Conservation (phyloP, 352 stramenopile genomes). For the Phytophthora idaei region DNA sequence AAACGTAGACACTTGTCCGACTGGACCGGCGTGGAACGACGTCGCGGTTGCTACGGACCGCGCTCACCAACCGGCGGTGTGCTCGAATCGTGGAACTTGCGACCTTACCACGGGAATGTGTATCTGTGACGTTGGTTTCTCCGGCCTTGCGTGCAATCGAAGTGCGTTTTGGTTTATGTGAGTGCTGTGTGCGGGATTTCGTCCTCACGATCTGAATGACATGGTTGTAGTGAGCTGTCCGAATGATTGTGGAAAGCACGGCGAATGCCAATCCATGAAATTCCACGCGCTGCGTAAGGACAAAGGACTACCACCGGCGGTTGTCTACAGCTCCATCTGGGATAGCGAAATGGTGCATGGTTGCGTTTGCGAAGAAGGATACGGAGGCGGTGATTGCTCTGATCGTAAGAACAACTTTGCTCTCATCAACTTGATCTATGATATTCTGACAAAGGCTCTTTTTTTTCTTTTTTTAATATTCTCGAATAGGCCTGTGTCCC, state of each 20-base stretch:
- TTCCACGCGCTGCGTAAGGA: slow-evolving; percentile 69
- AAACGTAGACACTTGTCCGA: slow-evolving; percentile 54
- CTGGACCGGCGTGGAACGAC: slow-evolving; percentile 63
- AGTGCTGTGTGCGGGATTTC: neutral
- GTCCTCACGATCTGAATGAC: neutral
- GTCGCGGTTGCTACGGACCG: slow-evolving; percentile 55
- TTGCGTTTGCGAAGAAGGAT: slow-evolving; percentile 88
- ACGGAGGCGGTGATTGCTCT: slow-evolving; percentile 87
- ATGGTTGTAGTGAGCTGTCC: slow-evolving; percentile 61
- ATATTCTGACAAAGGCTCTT: slow-evolving; percentile 1
- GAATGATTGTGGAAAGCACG: slow-evolving; percentile 63
- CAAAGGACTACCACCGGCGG: slow-evolving; percentile 46
- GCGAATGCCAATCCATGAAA: slow-evolving; percentile 77
- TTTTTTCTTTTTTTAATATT: neutral
- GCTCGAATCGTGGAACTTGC: slow-evolving; percentile 73
- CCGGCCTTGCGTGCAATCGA: slow-evolving; percentile 77
- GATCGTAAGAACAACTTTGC: slow-evolving; percentile 45
- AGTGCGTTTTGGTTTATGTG: slow-evolving; percentile 38
- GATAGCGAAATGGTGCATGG: slow-evolving; percentile 90
- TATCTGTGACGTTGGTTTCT: slow-evolving; percentile 79
- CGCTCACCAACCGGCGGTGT: slow-evolving; percentile 58
- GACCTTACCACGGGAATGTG: slow-evolving; percentile 70
- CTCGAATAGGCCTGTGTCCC: slow-evolving; percentile 42
- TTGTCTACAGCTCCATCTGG: slow-evolving; percentile 72
- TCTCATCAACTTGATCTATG: neutral